phyloP scores from a whole-genome alignment of 805 yeast genomes.

The Blastobotrys americana region DNA sequence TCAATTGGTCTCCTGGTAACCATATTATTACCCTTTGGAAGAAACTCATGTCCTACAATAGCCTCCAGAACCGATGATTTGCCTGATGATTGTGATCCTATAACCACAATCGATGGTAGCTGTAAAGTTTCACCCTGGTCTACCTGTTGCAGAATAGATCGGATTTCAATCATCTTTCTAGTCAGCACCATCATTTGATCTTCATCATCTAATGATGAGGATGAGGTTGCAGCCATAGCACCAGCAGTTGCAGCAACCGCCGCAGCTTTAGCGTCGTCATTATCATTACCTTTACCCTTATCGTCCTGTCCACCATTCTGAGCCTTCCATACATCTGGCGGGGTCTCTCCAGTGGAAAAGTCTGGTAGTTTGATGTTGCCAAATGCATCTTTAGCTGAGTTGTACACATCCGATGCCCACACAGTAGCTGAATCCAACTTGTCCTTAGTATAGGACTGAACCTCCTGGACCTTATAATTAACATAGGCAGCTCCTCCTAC shows the following conservation, averaged over 20 bases:
- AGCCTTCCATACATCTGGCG: conserved; percentile 2
- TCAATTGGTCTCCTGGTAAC: conserved; percentile 97
- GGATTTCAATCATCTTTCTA: conserved; percentile 92
- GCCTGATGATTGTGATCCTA: conserved; percentile 97
- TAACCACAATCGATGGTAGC: conserved; percentile 90
- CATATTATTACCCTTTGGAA: conserved; percentile 97
- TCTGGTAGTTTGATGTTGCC: conserved; percentile 31
- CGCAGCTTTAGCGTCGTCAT: conserved; percentile 31
- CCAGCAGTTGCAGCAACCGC: conserved; percentile 54
- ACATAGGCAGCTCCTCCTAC: conserved; percentile 95
- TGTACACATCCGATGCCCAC: conserved; percentile 28
- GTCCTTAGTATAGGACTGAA: conserved; percentile 62
- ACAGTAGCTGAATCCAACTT: conserved; percentile 54
- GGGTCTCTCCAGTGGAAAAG: conserved; percentile 16
- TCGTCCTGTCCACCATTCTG: conserved; percentile 2
- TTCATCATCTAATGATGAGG: conserved; percentile 47
- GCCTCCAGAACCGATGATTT: conserved; percentile 94
- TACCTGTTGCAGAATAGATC: conserved; percentile 67
- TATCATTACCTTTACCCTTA: conserved; percentile 9
- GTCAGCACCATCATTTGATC: conserved; percentile 81
- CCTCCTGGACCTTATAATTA: conserved; percentile 87
- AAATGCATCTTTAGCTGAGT: conserved; percentile 47
- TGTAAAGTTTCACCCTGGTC: conserved; percentile 71
- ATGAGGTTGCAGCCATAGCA: conserved; percentile 41
- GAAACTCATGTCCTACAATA: conserved; percentile 94